Base-by-base conservation (phyloP, 345 rosid species). In the Nasturtium officinale region DNA sequence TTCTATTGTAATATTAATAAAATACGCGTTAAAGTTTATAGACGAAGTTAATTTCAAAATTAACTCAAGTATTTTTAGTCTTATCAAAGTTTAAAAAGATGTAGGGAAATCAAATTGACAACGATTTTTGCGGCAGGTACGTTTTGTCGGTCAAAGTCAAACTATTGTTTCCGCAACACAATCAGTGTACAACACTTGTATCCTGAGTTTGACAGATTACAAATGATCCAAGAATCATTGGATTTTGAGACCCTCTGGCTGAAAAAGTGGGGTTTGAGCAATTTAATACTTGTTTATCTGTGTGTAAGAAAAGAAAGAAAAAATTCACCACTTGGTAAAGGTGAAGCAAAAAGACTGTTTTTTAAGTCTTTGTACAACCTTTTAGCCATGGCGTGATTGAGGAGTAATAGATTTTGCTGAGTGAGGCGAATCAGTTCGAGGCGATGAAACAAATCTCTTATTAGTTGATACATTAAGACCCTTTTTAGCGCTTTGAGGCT, bases 361-460 rank as follows among this genome's bases (percentile, higher is more conserved):
- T 20, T 58, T 9, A 57, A 71, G 58, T 12, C 58, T 28, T 28
- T 77, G 75, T 32, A 85, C 88, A 30, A 67, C 56, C 72, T 86
- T 83, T 75, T 38, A 67, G 47, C 78, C 53, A 35, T 80, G 61
- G 23, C 90, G 91, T 45, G 85, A 60, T 21, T 74, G 82, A 28
- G 84, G 73, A 58, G 85, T 65, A 12, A 47, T 47, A 28, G 81
- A 82, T 74, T 79, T 86, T 55, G 73, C 65, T 29, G 86, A 78
- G 62, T 20, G 74, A 71, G 80, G 76, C 16, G 76, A 65, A 68
- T 76, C 91, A 55, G 83, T 77, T 77, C 80, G 83, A 54, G 73
- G 81, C 77, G 82, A 71, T 65, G 91, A 46, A 66, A 90, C 83
- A 68, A 86, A 80, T 74, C 87, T 87, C 80, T 89, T 90, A 61